phyloP scores from a whole-genome alignment of 148 eudicot species.

The Silene conica region DNA sequence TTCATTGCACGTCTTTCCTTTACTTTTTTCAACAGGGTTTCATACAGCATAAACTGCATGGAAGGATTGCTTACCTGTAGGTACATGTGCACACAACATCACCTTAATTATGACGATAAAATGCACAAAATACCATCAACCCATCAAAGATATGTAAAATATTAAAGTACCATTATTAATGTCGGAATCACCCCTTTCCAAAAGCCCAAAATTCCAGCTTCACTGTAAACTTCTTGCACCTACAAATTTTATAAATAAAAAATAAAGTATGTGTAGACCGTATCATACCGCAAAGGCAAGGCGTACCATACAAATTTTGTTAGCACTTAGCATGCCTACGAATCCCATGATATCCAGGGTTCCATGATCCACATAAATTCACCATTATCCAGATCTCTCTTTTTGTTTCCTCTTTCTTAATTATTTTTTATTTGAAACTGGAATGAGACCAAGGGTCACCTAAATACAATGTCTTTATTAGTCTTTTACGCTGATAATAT shows the following conservation, averaged over 20 bases:
- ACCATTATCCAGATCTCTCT: not conserved
- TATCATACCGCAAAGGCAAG: conserved; percentile 1
- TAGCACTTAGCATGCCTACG: too few species aligned
- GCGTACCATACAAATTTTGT: not conserved
- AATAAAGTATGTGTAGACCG: conserved; percentile 1
- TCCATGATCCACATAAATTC: not conserved
- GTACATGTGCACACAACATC: conserved; percentile 29
- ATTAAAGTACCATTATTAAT: conserved; percentile 71
- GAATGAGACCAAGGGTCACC: not conserved
- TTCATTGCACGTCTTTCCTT: conserved; percentile 57
- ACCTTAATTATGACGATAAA: conserved; percentile 9
- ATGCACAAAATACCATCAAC: not conserved
- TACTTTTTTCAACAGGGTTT: conserved; percentile 82
- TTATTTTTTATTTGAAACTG: not conserved
- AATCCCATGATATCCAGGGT: conserved; percentile 1
- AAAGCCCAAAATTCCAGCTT: conserved; percentile 87
- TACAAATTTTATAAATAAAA: conserved; percentile 29
- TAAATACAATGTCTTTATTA: not conserved
- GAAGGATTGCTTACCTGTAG: conserved; percentile 94
- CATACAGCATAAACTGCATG: conserved; percentile 94
- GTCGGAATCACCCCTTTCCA: conserved; percentile 97
- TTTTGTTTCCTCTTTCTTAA: not conserved
- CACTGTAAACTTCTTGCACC: conserved; percentile 89
- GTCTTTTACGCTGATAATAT: not conserved
- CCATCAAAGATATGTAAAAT: conserved; percentile 14